These are phyloP conservation scores for Cystoderma amianthinum DNA, from an alignment of 768 basidiomycete genomes.

Conservation along the genomic window DNA sequence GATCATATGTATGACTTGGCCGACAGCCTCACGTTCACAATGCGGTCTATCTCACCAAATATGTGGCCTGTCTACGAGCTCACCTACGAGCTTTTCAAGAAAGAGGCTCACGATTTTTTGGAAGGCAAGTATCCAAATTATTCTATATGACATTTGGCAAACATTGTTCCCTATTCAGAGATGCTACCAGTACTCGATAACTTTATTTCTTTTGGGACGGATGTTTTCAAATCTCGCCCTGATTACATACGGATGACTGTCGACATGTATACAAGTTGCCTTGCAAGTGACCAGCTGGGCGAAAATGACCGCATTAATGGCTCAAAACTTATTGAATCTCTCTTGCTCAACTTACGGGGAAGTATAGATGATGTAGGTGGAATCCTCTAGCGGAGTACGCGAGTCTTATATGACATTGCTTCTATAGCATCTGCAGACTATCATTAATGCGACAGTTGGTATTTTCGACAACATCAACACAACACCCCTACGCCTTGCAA, in stretches of 20 bases:
- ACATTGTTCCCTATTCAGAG: constrained; percentile 34
- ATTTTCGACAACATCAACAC: constrained; percentile 60
- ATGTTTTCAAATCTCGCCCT: constrained; percentile 61
- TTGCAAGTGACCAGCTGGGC: constrained; percentile 65
- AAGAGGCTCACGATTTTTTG: constrained; percentile 79
- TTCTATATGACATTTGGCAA: background rate
- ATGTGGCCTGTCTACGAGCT: constrained; percentile 88
- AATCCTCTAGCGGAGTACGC: too few species aligned
- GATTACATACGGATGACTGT: constrained; percentile 78
- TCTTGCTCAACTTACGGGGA: constrained; percentile 75
- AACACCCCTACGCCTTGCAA: constrained; percentile 59
- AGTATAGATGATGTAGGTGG: constrained; percentile 73
- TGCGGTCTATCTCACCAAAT: constrained; percentile 63
- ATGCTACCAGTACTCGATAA: constrained; percentile 88
- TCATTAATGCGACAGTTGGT: constrained; percentile 56
- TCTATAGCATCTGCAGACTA: constrained; percentile 51
- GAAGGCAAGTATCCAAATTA: constrained; percentile 47
- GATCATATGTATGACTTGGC: constrained; percentile 85
- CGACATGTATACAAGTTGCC: constrained; percentile 76
- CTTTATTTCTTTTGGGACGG: constrained; percentile 78
- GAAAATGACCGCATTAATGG: constrained; percentile 82
- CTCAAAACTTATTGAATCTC: constrained; percentile 78
- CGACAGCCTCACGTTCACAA: constrained; percentile 80
- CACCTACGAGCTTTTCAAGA: constrained; percentile 78
- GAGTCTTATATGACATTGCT: constrained; percentile 4